phyloP scores from a whole-genome alignment of 2,329 filamentous ascomycete genomes.

The Aureobasidium sp. region DNA sequence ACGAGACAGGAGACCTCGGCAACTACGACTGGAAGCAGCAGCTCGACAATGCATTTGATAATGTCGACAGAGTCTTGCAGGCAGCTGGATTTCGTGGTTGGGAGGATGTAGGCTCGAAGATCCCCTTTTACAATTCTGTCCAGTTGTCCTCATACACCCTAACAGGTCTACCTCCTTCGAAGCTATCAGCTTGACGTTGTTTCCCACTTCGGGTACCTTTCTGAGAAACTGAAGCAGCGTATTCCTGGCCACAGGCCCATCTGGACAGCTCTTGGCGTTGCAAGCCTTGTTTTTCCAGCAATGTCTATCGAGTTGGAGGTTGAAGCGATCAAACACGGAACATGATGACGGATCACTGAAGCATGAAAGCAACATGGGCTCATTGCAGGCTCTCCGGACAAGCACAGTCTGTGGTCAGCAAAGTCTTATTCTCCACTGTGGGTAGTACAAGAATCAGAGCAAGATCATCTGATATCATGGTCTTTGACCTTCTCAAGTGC shows the following conservation, averaged over 20 bases:
- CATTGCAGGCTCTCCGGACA: background rate
- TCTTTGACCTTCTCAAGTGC: background rate
- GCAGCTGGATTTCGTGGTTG: background rate
- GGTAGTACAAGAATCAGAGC: background rate
- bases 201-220: background rate
- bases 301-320: background rate
- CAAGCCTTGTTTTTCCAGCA: background rate
- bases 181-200: background rate
- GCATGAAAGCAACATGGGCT: too few relatives aligned
- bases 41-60: background rate
- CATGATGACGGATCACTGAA: too few relatives aligned
- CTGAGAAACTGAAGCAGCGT: background rate
- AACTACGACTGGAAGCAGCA: background rate
- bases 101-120: background rate
- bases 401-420: background rate
- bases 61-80: background rate
- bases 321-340: background rate
- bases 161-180: background rate
- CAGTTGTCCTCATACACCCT: background rate
- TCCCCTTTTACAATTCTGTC: background rate
- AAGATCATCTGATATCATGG: background rate
- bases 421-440: background rate
- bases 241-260: background rate
- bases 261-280: background rate
- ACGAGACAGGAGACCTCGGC: background rate